Evolutionary conservation across 2,329 filamentous ascomycete genomes (phyloP).

Genomic region (Epichloe hybrida): DNA sequence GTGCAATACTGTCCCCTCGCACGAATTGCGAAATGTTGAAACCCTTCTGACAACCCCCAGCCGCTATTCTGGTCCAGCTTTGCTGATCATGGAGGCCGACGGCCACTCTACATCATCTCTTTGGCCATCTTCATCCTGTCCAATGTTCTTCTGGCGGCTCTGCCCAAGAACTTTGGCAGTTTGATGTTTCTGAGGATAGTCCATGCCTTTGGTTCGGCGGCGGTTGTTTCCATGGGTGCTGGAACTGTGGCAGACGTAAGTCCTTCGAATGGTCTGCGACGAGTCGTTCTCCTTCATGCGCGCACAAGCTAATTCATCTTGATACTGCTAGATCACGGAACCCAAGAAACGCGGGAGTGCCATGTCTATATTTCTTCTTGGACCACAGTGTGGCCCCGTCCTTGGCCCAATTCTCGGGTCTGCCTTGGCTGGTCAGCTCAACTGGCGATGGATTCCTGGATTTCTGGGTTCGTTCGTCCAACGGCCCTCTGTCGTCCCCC

Average conservation of each 20-base stretch:
- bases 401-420: conserved; percentile 30
- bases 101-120: conserved; percentile 26
- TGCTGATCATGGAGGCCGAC: conserved; percentile 25
- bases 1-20: too few species aligned
- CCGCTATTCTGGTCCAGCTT: conserved; percentile 28
- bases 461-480: conserved; percentile 16
- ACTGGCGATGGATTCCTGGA: conserved; percentile 32
- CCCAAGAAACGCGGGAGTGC: conserved; percentile 24
- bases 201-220: conserved; percentile 28
- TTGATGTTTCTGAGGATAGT: conserved; percentile 27
- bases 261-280: not conserved
- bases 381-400: conserved; percentile 30
- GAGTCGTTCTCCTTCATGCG: not conserved
- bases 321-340: conserved; percentile 15
- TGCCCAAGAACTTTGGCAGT: conserved; percentile 24
- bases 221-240: conserved; percentile 28
- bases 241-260: conserved; percentile 27
- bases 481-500: too few species aligned
- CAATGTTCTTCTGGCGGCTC: conserved; percentile 23
- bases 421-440: conserved; percentile 18
- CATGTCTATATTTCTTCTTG: conserved; percentile 28
- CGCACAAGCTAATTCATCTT: not conserved
- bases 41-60: conserved; percentile 4
- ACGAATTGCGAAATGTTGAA: too few species aligned
- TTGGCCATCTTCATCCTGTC: conserved; percentile 24